phyloP scores from a whole-genome alignment of 1,139 yeast species.

The Blastobotrys illinoisensis region DNA sequence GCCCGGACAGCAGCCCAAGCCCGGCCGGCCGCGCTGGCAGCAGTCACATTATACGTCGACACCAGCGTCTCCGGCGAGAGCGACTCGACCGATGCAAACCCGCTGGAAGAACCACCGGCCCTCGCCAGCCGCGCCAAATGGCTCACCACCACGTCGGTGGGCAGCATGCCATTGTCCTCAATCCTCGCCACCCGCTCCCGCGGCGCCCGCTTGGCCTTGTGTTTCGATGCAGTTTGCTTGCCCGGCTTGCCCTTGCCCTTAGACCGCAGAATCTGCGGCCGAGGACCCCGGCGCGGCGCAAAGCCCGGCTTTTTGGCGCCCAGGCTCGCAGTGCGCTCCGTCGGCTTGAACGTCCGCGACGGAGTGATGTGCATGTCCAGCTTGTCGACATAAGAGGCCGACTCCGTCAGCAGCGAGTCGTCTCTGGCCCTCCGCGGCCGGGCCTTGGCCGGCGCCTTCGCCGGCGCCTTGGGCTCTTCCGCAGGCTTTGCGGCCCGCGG shows the following conservation, averaged over 20 bases:
- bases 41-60: slow-evolving; percentile 3
- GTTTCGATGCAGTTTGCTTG: not conserved
- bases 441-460: not conserved
- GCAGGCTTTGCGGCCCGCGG: not conserved
- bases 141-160: not conserved
- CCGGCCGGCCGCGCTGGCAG: slow-evolving; percentile 11
- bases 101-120: not conserved
- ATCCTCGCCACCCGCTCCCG: not conserved
- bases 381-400: slow-evolving; percentile 3
- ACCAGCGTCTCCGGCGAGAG: slow-evolving; percentile 6
- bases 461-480: not conserved
- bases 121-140: not conserved
- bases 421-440: not conserved
- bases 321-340: slow-evolving; percentile 1
- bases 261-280: not conserved
- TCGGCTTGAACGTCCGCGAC: slow-evolving; percentile 1
- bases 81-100: slow-evolving; percentile 6
- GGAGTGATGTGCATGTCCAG: slow-evolving; percentile 8
- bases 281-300: slow-evolving; percentile 2
- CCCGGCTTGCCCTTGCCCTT: not conserved
- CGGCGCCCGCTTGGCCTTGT: not conserved
- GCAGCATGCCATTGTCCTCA: not conserved
- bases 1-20: slow-evolving; percentile 12
- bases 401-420: not conserved
- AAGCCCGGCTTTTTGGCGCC: not conserved